Conservation (phyloP, 768 basidiomycete genomes). For the Termitomyces eurrhizus region DNA sequence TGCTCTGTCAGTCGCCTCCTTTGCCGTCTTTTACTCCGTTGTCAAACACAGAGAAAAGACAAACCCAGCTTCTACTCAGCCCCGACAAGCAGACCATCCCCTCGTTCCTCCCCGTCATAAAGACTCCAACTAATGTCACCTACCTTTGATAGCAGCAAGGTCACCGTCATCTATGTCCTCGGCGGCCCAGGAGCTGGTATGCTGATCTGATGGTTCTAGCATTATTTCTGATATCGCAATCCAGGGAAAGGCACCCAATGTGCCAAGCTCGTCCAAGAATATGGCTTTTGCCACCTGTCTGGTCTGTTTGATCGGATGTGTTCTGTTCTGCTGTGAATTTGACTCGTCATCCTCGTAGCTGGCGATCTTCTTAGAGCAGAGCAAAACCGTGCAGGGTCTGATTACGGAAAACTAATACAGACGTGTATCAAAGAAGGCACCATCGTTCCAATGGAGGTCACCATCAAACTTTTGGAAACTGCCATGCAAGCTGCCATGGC, state of each 20-base stretch:
- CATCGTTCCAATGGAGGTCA: constrained; percentile 97
- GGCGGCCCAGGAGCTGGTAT: constrained; percentile 95
- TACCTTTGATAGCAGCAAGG: constrained; percentile 65
- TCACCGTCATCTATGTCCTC: constrained; percentile 91
- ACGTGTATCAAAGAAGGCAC: constrained; percentile 86
- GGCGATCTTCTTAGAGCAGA: constrained; percentile 98
- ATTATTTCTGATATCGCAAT: constrained; percentile 1
- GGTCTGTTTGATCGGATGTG: constrained; percentile 42
- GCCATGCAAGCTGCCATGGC: constrained; percentile 72
- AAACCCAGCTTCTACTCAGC: constrained; percentile 57
- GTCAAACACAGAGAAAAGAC: constrained; percentile 53
- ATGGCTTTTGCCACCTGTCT: constrained; percentile 89
- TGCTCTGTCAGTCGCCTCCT: constrained; percentile 52
- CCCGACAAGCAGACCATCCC: constrained; percentile 60
- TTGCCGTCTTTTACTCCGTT: constrained; percentile 53
- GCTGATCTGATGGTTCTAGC: constrained; percentile 6
- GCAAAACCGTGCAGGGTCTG: constrained; percentile 79
- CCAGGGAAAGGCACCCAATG: constrained; percentile 97
- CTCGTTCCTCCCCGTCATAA: constrained; percentile 59
- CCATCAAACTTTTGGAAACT: constrained; percentile 90
- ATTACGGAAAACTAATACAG: constrained; percentile 81
- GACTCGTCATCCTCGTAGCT: constrained; percentile 42
- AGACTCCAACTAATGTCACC: constrained; percentile 32
- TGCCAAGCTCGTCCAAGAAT: constrained; percentile 74
- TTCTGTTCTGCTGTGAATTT: constrained; percentile 1